Base-by-base conservation (phyloP, 2,329 filamentous ascomycete genomes). In the Aspergillus amoenus region DNA sequence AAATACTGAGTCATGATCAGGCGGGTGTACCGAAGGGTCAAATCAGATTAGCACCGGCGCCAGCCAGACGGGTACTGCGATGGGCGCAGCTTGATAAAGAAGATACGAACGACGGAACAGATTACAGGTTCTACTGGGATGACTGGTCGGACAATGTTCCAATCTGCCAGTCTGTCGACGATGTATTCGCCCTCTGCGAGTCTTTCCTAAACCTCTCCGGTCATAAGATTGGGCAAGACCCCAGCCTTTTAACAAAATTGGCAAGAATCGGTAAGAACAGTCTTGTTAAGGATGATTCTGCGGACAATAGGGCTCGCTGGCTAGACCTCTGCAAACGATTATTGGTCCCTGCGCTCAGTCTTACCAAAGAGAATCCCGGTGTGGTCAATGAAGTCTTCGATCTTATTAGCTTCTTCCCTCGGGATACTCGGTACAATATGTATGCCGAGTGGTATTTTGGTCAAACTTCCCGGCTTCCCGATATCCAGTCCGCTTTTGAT, bases 141-240 rank as follows among this genome's bases (percentile, higher is more conserved):
- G 94, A 97, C 65, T 99, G 94, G 94, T 83, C 87, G 2, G 93
- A 97, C 73, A 96, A 94, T 62, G 82, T 99, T 45, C 95, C 94
- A 0, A 78, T 96, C 18, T 99, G 94, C 69, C 93, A 96, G 71
- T 89, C 82, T 2, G 86, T 96, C 5, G 91, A 97, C 61, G 94
- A 99, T 69, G 83, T 99, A 13, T 94, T 97, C 72, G 87, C 88
- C 2, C 83, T 97, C 0, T 95, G 92, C 73, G 84, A 86, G 57
- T 93, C 91, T 1, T 82, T 99, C 21, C 79, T 97, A 45, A 95
- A 94, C 63, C 78, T 93, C 22, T 89, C 93, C 0, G 93, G 94
- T 2, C 87, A 95, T 61, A 92, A 91, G 68, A 93, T 97, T 61
- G 94, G 94, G 46, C 88, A 89, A 67, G 93, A 97, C 67, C 80